These are phyloP conservation scores for Sapria himalayana DNA, from an alignment of 345 rosid species.

Conservation along the genomic window DNA sequence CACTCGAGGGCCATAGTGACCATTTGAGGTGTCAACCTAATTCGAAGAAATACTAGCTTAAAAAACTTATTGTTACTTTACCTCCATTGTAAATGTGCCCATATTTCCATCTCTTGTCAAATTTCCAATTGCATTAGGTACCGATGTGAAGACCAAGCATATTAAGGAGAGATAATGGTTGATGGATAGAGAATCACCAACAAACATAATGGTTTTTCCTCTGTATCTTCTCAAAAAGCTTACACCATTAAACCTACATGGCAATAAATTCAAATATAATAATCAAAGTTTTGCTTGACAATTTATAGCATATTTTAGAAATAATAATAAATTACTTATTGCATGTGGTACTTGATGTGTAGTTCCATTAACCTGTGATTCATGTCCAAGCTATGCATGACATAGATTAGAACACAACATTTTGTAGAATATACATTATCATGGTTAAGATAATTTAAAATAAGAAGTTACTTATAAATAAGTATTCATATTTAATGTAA, in stretches of 20 bases:
- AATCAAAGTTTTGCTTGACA: neutral
- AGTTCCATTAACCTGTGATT: too few relatives aligned
- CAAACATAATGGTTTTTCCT: constrained; percentile 57
- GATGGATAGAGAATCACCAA: constrained; percentile 60
- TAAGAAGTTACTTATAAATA: too few relatives aligned
- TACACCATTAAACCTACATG: constrained; percentile 36
- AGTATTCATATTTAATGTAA: too few relatives aligned
- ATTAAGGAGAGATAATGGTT: constrained; percentile 75
- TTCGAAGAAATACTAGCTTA: too few relatives aligned
- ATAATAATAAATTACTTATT: neutral
- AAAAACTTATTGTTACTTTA: too few relatives aligned
- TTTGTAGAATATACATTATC: neutral
- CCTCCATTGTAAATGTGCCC: constrained; percentile 27
- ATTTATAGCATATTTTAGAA: neutral
- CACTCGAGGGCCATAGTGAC: too few relatives aligned
- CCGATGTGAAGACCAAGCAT: constrained; percentile 42
- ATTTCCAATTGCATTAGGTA: constrained; percentile 22
- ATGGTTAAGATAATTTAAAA: neutral
- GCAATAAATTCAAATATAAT: neutral
- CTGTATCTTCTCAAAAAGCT: constrained; percentile 23
- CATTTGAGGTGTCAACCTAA: too few relatives aligned
- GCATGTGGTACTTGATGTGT: too few relatives aligned
- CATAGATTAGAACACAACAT: constrained; percentile 7
- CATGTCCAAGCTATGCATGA: too few relatives aligned
- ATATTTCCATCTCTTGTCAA: constrained; percentile 20